Conservation (phyloP, 2,329 filamentous ascomycete species). For the Neopestalotiopsis rosae region DNA sequence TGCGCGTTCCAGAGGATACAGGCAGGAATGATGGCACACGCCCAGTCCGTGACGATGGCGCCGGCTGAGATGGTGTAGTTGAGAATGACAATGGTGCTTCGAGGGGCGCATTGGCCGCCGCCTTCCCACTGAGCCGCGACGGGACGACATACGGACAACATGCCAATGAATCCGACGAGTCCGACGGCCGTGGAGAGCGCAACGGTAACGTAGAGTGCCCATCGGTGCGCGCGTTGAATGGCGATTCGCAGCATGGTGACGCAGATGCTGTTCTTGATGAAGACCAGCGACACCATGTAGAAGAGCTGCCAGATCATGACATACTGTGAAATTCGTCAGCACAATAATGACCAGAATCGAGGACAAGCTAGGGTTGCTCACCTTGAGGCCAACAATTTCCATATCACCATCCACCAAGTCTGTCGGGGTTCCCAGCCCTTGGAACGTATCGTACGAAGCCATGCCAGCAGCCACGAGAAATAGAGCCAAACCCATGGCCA, state of each 20-base stretch:
- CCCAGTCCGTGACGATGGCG: slow-evolving; percentile 20
- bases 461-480: slow-evolving; percentile 11
- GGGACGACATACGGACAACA: slow-evolving; percentile 16
- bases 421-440: slow-evolving; percentile 6
- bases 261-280: slow-evolving; percentile 20
- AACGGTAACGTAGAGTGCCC: slow-evolving; percentile 10
- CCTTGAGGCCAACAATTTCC: slow-evolving; percentile 8
- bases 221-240: slow-evolving; percentile 14
- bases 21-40: slow-evolving; percentile 19
- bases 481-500: slow-evolving; percentile 5
- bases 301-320: slow-evolving; percentile 20
- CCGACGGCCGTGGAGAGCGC: slow-evolving; percentile 5
- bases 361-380: not conserved
- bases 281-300: slow-evolving; percentile 12
- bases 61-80: slow-evolving; percentile 19
- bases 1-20: slow-evolving; percentile 21
- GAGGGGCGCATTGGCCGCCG: slow-evolving; percentile 6
- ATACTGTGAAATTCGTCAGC: slow-evolving; percentile 8
- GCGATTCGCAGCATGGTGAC: slow-evolving; percentile 20
- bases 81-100: slow-evolving; percentile 5
- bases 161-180: slow-evolving; percentile 15
- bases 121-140: slow-evolving; percentile 17
- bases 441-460: slow-evolving; percentile 15
- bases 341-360: not conserved
- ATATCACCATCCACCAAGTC: not conserved